Conservation (phyloP, 2,329 filamentous ascomycete species). For the Aspergillus novofumigatus region DNA sequence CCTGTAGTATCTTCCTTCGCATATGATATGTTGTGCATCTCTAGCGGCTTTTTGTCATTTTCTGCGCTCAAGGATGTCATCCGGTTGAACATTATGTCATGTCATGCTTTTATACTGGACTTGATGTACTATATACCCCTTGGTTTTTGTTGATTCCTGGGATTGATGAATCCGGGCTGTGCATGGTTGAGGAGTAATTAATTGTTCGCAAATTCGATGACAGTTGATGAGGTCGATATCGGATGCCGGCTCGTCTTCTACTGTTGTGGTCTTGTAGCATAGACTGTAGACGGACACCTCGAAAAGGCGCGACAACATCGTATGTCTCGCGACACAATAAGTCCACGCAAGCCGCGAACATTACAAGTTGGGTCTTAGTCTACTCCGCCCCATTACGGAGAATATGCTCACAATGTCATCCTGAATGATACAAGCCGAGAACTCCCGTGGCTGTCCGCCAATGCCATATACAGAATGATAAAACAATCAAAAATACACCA, state of each 20-base stretch:
- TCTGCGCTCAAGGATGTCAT: background rate
- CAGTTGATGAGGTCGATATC: too few species aligned
- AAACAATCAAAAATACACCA: background rate
- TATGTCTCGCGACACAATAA: background rate
- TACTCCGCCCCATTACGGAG: background rate
- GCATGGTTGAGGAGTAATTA: background rate
- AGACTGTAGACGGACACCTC: background rate
- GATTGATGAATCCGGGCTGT: background rate
- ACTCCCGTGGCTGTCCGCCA: background rate
- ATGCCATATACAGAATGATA: background rate
- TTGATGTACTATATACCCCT: slow-evolving; percentile 7
- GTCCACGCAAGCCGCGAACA: background rate
- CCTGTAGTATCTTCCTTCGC: background rate
- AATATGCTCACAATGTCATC: background rate
- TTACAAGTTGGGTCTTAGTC: background rate
- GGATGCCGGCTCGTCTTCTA: background rate
- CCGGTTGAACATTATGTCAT: background rate
- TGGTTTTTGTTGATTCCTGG: slow-evolving; percentile 10
- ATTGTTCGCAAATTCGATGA: background rate
- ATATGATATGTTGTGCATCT: slow-evolving; percentile 2
- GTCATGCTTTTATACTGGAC: background rate
- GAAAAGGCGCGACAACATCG: background rate
- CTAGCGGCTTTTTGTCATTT: background rate
- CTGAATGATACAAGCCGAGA: background rate
- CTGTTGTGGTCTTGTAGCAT: background rate